Evolutionary conservation across 352 stramenopile genomes (phyloP).

Genomic region (Globisporangium mamillatum): DNA sequence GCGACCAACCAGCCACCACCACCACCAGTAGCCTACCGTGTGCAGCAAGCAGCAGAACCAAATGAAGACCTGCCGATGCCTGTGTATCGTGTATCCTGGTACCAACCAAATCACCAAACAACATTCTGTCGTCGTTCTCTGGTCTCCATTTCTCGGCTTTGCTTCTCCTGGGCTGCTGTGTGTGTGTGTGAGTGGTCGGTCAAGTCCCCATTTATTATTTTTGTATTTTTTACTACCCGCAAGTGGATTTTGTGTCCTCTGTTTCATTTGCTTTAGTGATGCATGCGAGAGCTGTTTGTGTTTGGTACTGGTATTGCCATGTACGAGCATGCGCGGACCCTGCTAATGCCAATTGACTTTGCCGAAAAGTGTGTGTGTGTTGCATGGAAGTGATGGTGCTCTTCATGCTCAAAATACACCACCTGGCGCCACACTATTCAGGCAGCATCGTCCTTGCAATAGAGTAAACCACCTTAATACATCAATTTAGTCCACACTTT

Average conservation of each 20-base stretch:
- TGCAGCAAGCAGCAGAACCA: constrained; percentile 9
- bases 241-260: constrained; percentile 10
- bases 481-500: neutral
- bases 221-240: neutral
- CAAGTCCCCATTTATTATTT: constrained; percentile 13
- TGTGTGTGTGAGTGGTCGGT: constrained; percentile 8
- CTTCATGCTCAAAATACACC: neutral
- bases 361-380: neutral
- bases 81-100: neutral
- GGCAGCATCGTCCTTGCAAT: neutral
- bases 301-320: neutral
- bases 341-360: constrained; percentile 12
- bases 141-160: neutral
- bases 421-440: neutral
- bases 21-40: neutral
- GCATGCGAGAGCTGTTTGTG: neutral
- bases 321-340: neutral
- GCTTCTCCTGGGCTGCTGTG: neutral
- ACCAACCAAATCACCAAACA: constrained; percentile 4
- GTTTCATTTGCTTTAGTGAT: neutral
- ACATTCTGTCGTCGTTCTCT: neutral
- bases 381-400: neutral
- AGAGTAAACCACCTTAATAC: neutral
- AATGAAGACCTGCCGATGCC: neutral
- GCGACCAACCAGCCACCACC: neutral